phyloP scores from a whole-genome alignment of 345 rosid species.

The Euclidium syriacum region DNA sequence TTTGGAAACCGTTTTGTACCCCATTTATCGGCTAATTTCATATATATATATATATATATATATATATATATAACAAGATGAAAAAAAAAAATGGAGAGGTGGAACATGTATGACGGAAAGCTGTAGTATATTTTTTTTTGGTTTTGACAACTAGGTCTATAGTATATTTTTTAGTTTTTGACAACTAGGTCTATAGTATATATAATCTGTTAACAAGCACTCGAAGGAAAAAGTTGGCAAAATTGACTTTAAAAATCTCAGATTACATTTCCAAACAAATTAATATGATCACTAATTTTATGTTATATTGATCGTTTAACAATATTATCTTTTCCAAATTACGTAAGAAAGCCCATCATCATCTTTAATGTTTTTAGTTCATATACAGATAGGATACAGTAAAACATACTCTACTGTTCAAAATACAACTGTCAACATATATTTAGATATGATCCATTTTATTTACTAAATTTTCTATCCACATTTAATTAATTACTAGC shows the following conservation, averaged over 20 bases:
- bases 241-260: slow-evolving; percentile 17
- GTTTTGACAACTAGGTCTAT: too few relatives aligned
- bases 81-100: slow-evolving; percentile 25
- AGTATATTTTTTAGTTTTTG: too few relatives aligned
- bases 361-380: slow-evolving; percentile 6
- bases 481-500: too few relatives aligned
- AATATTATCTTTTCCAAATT: slow-evolving; percentile 21
- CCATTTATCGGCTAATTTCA: too few relatives aligned
- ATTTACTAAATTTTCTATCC: neutral
- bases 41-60: neutral
- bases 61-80: neutral
- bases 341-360: slow-evolving; percentile 15
- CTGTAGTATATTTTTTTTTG: slow-evolving; percentile 23
- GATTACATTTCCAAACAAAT: slow-evolving; percentile 8
- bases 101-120: slow-evolving; percentile 29
- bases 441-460: slow-evolving; percentile 17
- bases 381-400: slow-evolving; percentile 18
- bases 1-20: too few relatives aligned
- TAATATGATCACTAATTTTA: neutral
- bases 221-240: slow-evolving; percentile 13
- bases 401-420: slow-evolving; percentile 21
- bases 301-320: slow-evolving; percentile 19
- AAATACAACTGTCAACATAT: slow-evolving; percentile 26
- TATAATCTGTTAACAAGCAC: neutral
- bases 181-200: too few relatives aligned